Percentiles rank a stretch among this genome's conserved stretches.
These are phyloP conservation scores for Magnaporthiopsis poae DNA, from an alignment of 2,329 filamentous ascomycete genomes.

Conservation along the genomic window DNA sequence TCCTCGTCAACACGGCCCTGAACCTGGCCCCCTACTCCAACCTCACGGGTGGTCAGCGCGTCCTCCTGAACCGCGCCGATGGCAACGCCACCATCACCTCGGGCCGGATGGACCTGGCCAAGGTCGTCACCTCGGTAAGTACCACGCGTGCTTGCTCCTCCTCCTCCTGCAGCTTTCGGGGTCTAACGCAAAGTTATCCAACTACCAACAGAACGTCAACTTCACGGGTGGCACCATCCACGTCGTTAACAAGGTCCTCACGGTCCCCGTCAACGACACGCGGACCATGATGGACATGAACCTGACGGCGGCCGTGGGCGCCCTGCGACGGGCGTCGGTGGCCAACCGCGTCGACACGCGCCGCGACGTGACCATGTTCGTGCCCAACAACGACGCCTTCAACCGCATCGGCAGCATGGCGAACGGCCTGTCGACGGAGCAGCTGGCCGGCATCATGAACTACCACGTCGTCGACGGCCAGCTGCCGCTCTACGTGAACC, in stretches of 20 bases:
- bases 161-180: background rate
- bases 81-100: slow-evolving; percentile 40
- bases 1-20: slow-evolving; percentile 33
- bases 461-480: slow-evolving; percentile 55
- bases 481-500: slow-evolving; percentile 38
- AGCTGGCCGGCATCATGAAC: slow-evolving; percentile 43
- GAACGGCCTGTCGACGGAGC: slow-evolving; percentile 32
- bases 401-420: slow-evolving; percentile 43
- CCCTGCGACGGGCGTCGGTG: slow-evolving; percentile 34
- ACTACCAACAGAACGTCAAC: slow-evolving; percentile 32
- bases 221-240: slow-evolving; percentile 48
- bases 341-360: slow-evolving; percentile 29
- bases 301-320: slow-evolving; percentile 35
- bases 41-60: slow-evolving; percentile 49
- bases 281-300: slow-evolving; percentile 31
- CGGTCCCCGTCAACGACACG: slow-evolving; percentile 33
- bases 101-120: slow-evolving; percentile 39
- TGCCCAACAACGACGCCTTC: slow-evolving; percentile 52
- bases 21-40: slow-evolving; percentile 43
- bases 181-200: background rate
- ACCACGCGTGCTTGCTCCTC: background rate
- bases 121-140: slow-evolving; percentile 38
- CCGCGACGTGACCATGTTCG: slow-evolving; percentile 52
- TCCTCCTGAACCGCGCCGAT: slow-evolving; percentile 33
- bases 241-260: slow-evolving; percentile 38